Conservation (phyloP, 129 eudicot species). For the Flaveria linearis region DNA sequence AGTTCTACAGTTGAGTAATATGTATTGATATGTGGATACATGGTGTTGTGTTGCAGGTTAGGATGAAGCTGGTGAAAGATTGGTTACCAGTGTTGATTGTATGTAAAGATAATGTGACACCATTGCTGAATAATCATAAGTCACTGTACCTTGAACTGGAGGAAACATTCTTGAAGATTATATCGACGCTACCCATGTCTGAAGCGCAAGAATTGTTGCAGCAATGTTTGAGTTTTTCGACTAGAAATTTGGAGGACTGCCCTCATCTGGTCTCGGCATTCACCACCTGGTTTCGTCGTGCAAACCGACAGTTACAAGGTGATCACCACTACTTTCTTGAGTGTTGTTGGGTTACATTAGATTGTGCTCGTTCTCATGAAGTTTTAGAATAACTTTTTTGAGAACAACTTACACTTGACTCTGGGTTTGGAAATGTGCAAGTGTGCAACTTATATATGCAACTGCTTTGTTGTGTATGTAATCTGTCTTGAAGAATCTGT, state of each 20-base stretch:
- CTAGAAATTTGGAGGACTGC: conserved; percentile 83
- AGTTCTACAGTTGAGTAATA: not conserved
- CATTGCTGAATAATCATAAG: conserved; percentile 52
- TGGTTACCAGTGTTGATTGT: conserved; percentile 91
- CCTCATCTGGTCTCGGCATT: conserved; percentile 86
- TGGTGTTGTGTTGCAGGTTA: conserved; percentile 62
- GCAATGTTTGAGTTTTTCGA: conserved; percentile 92
- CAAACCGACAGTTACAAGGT: conserved; percentile 47
- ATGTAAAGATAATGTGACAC: conserved; percentile 69
- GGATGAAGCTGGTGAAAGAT: conserved; percentile 75
- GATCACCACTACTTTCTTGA: conserved; percentile 36
- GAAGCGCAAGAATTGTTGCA: conserved; percentile 79
- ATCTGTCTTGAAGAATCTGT: no score
- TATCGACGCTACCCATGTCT: conserved; percentile 75
- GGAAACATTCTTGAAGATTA: conserved; percentile 68
- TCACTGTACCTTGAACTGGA: conserved; percentile 63
- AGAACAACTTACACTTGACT: conserved; percentile 2
- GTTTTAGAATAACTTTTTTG: not conserved
- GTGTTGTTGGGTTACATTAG: not conserved
- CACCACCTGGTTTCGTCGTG: conserved; percentile 92
- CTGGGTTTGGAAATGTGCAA: not conserved
- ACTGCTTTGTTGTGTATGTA: no score
- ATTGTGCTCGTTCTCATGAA: not conserved
- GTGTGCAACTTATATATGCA: no score
- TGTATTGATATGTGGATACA: not conserved